phyloP scores from a whole-genome alignment of 78 protist species.

The Dictyostelium capitatum region DNA sequence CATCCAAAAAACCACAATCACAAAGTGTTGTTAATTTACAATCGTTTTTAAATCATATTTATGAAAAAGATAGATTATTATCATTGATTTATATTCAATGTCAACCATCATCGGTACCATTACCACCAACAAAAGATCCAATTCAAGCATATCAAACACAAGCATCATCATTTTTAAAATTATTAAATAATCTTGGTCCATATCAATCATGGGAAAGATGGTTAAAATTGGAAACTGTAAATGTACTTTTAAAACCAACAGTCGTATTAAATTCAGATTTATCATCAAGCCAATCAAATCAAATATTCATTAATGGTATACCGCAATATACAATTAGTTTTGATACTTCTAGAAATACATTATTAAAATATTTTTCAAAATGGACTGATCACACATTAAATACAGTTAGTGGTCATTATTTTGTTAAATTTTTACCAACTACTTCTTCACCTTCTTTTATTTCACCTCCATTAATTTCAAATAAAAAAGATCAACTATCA shows the following conservation, averaged over 20 bases:
- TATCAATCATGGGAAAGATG: slow-evolving; percentile 55
- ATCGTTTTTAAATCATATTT: slow-evolving; percentile 16
- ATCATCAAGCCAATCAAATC: neutral
- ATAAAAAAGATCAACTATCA: neutral
- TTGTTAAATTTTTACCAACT: slow-evolving; percentile 57
- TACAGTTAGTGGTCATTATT: neutral
- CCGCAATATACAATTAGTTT: slow-evolving; percentile 35
- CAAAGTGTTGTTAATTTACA: slow-evolving; percentile 38
- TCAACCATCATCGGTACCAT: slow-evolving; percentile 74
- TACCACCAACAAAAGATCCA: slow-evolving; percentile 47
- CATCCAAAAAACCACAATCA: neutral
- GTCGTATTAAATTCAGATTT: neutral
- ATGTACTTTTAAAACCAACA: slow-evolving; percentile 30
- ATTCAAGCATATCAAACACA: slow-evolving; percentile 68
- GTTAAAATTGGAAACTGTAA: slow-evolving; percentile 46
- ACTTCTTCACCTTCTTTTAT: slow-evolving; percentile 56
- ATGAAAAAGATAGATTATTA: slow-evolving; percentile 50
- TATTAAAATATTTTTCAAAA: slow-evolving; percentile 27
- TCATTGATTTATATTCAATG: slow-evolving; percentile 50
- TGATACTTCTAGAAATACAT: slow-evolving; percentile 36
- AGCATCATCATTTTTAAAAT: slow-evolving; percentile 47
- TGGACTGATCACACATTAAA: slow-evolving; percentile 55
- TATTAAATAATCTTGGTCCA: slow-evolving; percentile 42
- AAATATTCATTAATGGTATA: slow-evolving; percentile 9
- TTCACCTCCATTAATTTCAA: slow-evolving; percentile 51